These are phyloP conservation scores for Thelonectria rubi DNA, from an alignment of 2,329 filamentous ascomycete genomes.

Conservation along the genomic window DNA sequence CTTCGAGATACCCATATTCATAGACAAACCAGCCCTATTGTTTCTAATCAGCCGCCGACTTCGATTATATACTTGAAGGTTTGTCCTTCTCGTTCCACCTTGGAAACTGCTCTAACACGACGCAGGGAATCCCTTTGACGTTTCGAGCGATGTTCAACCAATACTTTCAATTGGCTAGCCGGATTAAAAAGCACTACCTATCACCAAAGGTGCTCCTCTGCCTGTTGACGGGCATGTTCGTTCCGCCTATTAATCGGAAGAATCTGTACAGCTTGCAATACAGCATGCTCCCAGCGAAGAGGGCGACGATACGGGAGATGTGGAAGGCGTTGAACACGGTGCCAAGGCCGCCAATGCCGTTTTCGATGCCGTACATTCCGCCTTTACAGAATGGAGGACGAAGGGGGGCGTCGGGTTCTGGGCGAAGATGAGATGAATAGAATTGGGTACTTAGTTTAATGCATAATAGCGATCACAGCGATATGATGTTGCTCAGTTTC, in stretches of 20 bases:
- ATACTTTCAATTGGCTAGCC: constrained; percentile 92
- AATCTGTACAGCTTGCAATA: constrained; percentile 97
- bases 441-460: constrained; percentile 22
- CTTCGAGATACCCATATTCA: constrained; percentile 75
- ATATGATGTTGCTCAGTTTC: too few relatives aligned
- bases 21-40: constrained; percentile 52
- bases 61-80: constrained; percentile 91
- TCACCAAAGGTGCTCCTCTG: constrained; percentile 88
- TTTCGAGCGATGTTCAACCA: constrained; percentile 97
- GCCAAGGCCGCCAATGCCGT: constrained; percentile 55
- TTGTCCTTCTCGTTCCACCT: constrained; percentile 32
- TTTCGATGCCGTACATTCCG: constrained; percentile 49
- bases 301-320: constrained; percentile 84
- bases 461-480: constrained; percentile 6
- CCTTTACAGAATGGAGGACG: constrained; percentile 46
- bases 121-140: constrained; percentile 79
- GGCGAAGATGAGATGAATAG: constrained; percentile 39
- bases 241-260: constrained; percentile 93
- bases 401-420: constrained; percentile 41
- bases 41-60: constrained; percentile 63
- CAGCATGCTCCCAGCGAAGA: constrained; percentile 88
- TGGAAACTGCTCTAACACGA: neutral
- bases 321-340: constrained; percentile 76
- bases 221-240: constrained; percentile 88
- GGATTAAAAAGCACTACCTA: constrained; percentile 94